Evolutionary conservation across 345 rosid species (phyloP).

Genomic region (Aethionema arabicum): DNA sequence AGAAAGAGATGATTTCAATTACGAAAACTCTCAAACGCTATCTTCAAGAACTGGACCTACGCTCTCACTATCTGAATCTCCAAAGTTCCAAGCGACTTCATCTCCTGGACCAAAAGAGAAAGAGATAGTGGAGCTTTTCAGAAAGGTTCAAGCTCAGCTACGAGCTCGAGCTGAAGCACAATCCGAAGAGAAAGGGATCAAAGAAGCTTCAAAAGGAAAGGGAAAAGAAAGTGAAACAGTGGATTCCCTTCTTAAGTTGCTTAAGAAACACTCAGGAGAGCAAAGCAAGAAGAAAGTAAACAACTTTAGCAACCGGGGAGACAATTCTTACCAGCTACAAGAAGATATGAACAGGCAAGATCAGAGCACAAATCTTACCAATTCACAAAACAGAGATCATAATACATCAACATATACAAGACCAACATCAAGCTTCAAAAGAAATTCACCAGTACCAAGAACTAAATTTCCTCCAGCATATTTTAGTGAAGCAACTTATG

Average conservation of each 20-base stretch:
- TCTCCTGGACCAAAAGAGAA: constrained; percentile 76
- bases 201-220: constrained; percentile 47
- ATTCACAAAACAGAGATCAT: constrained; percentile 36
- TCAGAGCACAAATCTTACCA: constrained; percentile 34
- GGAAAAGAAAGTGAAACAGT: constrained; percentile 73
- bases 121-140: constrained; percentile 87
- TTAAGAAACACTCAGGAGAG: constrained; percentile 77
- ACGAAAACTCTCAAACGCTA: constrained; percentile 55
- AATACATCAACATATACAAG: constrained; percentile 49
- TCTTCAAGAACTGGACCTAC: constrained; percentile 65
- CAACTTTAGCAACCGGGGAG: constrained; percentile 37
- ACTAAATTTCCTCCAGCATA: constrained; percentile 51
- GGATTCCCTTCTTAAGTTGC: constrained; percentile 74
- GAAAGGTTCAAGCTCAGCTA: constrained; percentile 85
- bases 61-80: constrained; percentile 53
- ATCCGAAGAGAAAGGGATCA: constrained; percentile 62
- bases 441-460: constrained; percentile 67
- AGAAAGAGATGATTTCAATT: constrained; percentile 52
- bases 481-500: constrained; percentile 44
- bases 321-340: constrained; percentile 28
- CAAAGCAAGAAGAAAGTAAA: constrained; percentile 52
- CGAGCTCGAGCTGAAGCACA: constrained; percentile 72
- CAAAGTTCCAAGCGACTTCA: constrained; percentile 74
- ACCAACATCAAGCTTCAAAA: constrained; percentile 75
- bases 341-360: constrained; percentile 37